Percentiles rank a stretch among this genome's conserved stretches.
These are phyloP conservation scores for Wickerhamomyces bovis DNA, from an alignment of 805 yeast genomes.

Conservation along the genomic window DNA sequence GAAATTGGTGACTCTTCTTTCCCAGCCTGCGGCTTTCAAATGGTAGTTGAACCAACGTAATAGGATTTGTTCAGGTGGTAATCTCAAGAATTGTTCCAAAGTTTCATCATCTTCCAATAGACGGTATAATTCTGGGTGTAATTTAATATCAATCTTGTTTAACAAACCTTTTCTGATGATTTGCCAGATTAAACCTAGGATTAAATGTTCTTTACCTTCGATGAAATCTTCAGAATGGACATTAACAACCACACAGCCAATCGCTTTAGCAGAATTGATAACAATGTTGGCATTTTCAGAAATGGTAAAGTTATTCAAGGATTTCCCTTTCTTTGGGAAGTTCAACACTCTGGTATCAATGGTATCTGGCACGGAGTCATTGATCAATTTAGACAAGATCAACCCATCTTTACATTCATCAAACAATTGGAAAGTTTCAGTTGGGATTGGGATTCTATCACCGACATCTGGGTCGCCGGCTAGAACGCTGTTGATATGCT, in stretches of 20 bases:
- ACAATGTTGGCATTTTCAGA: slow-evolving; percentile 96
- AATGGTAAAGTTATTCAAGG: slow-evolving; percentile 89
- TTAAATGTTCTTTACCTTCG: slow-evolving; percentile 90
- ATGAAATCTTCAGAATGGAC: slow-evolving; percentile 94
- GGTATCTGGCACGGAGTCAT: slow-evolving; percentile 97
- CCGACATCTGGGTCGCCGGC: slow-evolving; percentile 88
- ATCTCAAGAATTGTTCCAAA: slow-evolving; percentile 88
- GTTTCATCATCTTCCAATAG: slow-evolving; percentile 95
- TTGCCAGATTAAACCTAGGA: slow-evolving; percentile 93
- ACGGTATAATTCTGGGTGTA: slow-evolving; percentile 94
- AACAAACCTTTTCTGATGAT: slow-evolving; percentile 93
- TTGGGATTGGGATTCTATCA: slow-evolving; percentile 79
- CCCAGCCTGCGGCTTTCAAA: slow-evolving; percentile 86
- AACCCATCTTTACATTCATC: slow-evolving; percentile 97
- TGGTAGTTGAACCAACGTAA: slow-evolving; percentile 98
- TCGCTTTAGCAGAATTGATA: slow-evolving; percentile 96
- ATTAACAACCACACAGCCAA: slow-evolving; percentile 96
- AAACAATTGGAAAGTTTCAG: slow-evolving; percentile 90
- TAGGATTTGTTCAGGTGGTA: slow-evolving; percentile 96
- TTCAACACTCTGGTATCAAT: slow-evolving; percentile 96
- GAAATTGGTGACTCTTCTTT: slow-evolving; percentile 80
- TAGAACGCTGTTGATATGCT: slow-evolving; percentile 89
- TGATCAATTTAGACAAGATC: slow-evolving; percentile 85
- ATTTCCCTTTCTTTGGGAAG: slow-evolving; percentile 73
- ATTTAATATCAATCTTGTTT: slow-evolving; percentile 90